Conservation (phyloP, 2,329 filamentous ascomycete genomes). For the Knoxdaviesia capensis region DNA sequence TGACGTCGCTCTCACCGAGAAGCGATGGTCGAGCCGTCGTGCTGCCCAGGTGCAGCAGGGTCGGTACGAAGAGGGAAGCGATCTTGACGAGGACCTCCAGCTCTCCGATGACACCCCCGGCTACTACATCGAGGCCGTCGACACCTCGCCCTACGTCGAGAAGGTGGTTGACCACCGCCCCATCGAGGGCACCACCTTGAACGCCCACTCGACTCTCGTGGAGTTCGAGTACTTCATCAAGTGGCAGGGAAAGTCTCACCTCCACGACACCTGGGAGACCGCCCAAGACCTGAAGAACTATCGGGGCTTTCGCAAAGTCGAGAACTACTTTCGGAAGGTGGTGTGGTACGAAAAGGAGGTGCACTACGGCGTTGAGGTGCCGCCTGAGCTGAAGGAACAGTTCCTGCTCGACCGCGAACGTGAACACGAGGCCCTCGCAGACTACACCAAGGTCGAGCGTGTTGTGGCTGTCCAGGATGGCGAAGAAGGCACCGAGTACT, state of each 20-base stretch:
- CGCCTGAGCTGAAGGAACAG: constrained; percentile 75
- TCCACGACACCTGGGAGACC: constrained; percentile 90
- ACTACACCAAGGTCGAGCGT: constrained; percentile 83
- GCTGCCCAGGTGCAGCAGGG: constrained; percentile 50
- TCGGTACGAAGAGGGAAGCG: constrained; percentile 46
- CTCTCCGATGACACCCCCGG: constrained; percentile 33
- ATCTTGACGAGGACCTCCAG: constrained; percentile 44
- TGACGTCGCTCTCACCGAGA: constrained; percentile 50
- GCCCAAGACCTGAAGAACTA: constrained; percentile 54
- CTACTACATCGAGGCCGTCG: constrained; percentile 52
- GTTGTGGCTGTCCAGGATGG: constrained; percentile 70
- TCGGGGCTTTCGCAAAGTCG: constrained; percentile 70
- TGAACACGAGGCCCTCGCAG: constrained; percentile 68
- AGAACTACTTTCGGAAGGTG: constrained; percentile 82
- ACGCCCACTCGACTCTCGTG: constrained; percentile 37
- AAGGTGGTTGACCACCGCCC: constrained; percentile 73
- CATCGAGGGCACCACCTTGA: constrained; percentile 43
- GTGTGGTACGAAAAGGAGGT: constrained; percentile 65
- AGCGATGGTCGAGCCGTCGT: constrained; percentile 78
- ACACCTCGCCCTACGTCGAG: constrained; percentile 73
- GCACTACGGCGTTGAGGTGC: constrained; percentile 53
- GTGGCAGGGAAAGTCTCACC: constrained; percentile 89
- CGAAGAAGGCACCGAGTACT: constrained; percentile 71
- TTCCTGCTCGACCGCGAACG: constrained; percentile 91
- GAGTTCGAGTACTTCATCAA: constrained; percentile 91